These are phyloP conservation scores for Dimargaris xerosporica DNA, from an alignment of 192 early-diverging fungal species.

Conservation along the genomic window DNA sequence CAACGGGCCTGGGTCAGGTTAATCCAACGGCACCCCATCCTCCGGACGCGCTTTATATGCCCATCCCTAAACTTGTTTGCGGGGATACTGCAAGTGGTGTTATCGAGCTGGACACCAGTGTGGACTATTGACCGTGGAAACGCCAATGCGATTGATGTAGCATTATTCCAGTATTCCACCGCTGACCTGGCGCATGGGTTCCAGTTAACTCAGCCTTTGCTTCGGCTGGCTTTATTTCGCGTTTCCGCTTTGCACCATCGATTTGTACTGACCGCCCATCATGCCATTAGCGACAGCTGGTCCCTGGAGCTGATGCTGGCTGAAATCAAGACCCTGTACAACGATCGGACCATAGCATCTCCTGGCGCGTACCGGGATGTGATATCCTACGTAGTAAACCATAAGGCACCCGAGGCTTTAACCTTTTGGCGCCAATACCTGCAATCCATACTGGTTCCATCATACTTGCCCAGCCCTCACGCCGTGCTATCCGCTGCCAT, in stretches of 20 bases:
- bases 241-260: background rate
- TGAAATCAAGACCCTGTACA: too few relatives aligned
- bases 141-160: background rate
- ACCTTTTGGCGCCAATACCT: too few relatives aligned
- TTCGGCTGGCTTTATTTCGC: conserved; percentile 2
- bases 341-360: too few relatives aligned
- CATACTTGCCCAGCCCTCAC: too few relatives aligned
- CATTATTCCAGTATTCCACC: too few relatives aligned
- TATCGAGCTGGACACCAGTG: background rate
- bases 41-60: background rate
- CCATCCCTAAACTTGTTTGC: background rate
- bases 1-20: background rate
- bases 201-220: background rate
- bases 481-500: too few relatives aligned
- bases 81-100: background rate
- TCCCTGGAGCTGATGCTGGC: too few relatives aligned
- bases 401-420: too few relatives aligned
- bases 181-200: background rate
- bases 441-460: too few relatives aligned
- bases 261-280: background rate
- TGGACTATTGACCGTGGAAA: background rate
- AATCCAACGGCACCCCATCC: background rate
- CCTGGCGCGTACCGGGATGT: too few relatives aligned
- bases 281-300: conserved; percentile 7
- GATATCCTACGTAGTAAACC: too few relatives aligned